Evolutionary conservation across 768 basidiomycete species (phyloP).

Genomic region (Clavulina sp.): DNA sequence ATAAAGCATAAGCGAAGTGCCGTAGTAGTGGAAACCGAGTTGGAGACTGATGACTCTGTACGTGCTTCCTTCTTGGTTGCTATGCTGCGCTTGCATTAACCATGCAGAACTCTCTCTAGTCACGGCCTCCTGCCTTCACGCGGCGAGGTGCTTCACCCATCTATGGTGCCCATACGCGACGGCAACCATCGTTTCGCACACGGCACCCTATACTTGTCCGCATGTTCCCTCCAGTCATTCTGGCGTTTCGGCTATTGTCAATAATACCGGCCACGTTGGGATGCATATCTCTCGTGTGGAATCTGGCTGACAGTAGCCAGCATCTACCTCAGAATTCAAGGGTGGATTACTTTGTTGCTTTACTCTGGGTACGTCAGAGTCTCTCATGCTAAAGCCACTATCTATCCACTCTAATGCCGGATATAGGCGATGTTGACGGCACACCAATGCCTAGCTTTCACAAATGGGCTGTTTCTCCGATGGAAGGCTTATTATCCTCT

Average conservation of each 20-base stretch:
- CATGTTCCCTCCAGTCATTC: slow-evolving; percentile 6
- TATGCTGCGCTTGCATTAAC: background rate
- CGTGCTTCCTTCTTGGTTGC: background rate
- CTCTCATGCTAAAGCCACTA: background rate
- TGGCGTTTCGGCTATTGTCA: slow-evolving; percentile 9
- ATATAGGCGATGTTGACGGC: slow-evolving; percentile 64
- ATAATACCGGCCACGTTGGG: slow-evolving; percentile 25
- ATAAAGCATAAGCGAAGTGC: background rate
- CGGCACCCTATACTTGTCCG: background rate
- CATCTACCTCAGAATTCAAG: slow-evolving; percentile 15
- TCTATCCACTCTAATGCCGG: background rate
- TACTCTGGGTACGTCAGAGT: slow-evolving; percentile 43
- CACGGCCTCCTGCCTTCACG: background rate
- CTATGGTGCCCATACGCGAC: background rate
- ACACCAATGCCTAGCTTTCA: slow-evolving; percentile 72
- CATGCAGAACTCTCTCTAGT: background rate
- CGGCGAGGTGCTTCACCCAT: background rate
- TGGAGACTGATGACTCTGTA: background rate
- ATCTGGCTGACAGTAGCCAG: slow-evolving; percentile 20
- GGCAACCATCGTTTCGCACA: background rate
- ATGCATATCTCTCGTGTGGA: slow-evolving; percentile 42
- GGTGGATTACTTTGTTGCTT: slow-evolving; percentile 47
- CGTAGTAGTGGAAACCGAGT: background rate
- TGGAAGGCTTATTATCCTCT: slow-evolving; percentile 88
- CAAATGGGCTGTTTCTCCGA: slow-evolving; percentile 73